Evolutionary conservation across 768 basidiomycete species (phyloP).

Genomic region (Cystofilobasidium capitatum): DNA sequence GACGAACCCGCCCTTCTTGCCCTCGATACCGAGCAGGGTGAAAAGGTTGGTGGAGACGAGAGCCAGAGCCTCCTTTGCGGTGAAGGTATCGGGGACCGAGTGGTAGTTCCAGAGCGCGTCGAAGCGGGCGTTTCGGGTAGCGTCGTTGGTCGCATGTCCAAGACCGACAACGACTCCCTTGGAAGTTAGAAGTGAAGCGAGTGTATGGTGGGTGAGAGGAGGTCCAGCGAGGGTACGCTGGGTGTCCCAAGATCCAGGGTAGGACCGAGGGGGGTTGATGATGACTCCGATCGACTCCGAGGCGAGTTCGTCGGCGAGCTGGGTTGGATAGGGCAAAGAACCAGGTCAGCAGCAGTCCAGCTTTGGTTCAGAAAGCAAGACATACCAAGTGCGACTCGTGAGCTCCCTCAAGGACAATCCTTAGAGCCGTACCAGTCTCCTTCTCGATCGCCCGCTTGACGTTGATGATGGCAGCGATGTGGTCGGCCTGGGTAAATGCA

Average conservation of each 20-base stretch:
- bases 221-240: slow-evolving; percentile 58
- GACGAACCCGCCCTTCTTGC: background rate
- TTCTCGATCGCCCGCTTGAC: slow-evolving; percentile 58
- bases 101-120: slow-evolving; percentile 39
- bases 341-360: slow-evolving; percentile 33
- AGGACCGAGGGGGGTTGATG: slow-evolving; percentile 55
- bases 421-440: slow-evolving; percentile 28
- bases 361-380: slow-evolving; percentile 42
- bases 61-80: slow-evolving; percentile 43
- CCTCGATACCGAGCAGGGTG: slow-evolving; percentile 44
- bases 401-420: slow-evolving; percentile 38
- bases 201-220: slow-evolving; percentile 55
- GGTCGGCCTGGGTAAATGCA: slow-evolving; percentile 48
- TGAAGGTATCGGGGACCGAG: background rate
- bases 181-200: slow-evolving; percentile 52
- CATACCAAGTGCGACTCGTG: slow-evolving; percentile 38
- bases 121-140: slow-evolving; percentile 63
- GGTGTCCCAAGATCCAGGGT: slow-evolving; percentile 61
- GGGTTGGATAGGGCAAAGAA: slow-evolving; percentile 52
- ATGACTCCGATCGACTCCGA: slow-evolving; percentile 63
- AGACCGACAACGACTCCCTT: slow-evolving; percentile 53
- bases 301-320: slow-evolving; percentile 60
- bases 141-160: slow-evolving; percentile 56
- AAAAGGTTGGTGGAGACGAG: slow-evolving; percentile 52
- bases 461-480: slow-evolving; percentile 56